A percentile compares a stretch with the other conserved stretches of the same genome.
phyloP scores from a whole-genome alignment of 805 yeast genomes.

The Citeromyces nyonsensis region DNA sequence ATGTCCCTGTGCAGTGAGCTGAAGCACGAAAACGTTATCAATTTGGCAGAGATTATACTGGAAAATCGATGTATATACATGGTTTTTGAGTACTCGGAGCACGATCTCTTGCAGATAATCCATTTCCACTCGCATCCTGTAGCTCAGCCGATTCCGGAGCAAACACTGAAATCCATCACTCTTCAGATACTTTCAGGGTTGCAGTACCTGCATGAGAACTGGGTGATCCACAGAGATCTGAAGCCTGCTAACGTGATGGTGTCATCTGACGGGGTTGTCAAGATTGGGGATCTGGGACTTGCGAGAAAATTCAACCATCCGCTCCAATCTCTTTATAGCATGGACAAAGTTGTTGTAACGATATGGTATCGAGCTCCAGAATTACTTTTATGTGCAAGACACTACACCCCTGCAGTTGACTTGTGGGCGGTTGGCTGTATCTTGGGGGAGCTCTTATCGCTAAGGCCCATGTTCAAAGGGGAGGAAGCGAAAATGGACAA shows the following conservation, averaged over 20 bases:
- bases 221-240: conserved; percentile 91
- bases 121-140: conserved; percentile 92
- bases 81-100: conserved; percentile 94
- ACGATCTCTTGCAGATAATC: conserved; percentile 84
- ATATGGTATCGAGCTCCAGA: conserved; percentile 97
- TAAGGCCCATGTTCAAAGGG: conserved; percentile 91
- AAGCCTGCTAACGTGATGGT: conserved; percentile 99
- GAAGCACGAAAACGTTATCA: conserved; percentile 64
- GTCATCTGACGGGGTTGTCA: conserved; percentile 74
- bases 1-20: conserved; percentile 90
- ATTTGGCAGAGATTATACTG: conserved; percentile 65
- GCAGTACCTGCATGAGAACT: conserved; percentile 81
- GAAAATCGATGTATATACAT: conserved; percentile 85
- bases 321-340: conserved; percentile 72
- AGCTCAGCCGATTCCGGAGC: conserved; percentile 58
- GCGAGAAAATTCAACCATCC: conserved; percentile 83
- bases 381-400: conserved; percentile 76
- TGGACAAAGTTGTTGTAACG: conserved; percentile 93
- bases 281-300: conserved; percentile 89
- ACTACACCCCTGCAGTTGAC: conserved; percentile 86
- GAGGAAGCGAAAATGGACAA: conserved; percentile 95
- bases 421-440: conserved; percentile 95
- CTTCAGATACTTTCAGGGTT: conserved; percentile 93
- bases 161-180: conserved; percentile 67
- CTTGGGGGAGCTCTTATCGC: conserved; percentile 75